Percentiles rank a stretch among this genome's conserved stretches.
Evolutionary conservation across 495 filamentous ascomycete genomes (phyloP).

Genomic region (Poronia punctata): DNA sequence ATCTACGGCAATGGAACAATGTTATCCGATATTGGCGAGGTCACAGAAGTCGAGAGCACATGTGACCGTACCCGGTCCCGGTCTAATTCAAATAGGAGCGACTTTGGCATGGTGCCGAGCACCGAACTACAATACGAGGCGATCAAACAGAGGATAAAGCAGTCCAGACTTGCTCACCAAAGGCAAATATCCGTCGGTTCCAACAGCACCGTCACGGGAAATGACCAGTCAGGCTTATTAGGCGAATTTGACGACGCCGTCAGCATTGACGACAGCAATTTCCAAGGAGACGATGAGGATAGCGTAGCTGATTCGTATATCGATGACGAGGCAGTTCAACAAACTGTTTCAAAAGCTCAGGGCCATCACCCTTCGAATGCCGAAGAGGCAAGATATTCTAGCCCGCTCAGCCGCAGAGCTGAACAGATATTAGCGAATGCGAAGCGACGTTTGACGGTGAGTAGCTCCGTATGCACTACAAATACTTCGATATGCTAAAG

Average conservation of each 20-base stretch:
- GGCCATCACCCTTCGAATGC: conserved; percentile 4
- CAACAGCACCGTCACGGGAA: conserved; percentile 44
- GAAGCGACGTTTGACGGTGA: conserved; percentile 78
- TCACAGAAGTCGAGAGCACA: conserved; percentile 53
- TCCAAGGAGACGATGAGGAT: conserved; percentile 54
- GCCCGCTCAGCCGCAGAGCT: conserved; percentile 71
- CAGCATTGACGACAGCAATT: conserved; percentile 51
- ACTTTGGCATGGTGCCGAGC: conserved; percentile 13
- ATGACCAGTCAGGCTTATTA: conserved; percentile 38
- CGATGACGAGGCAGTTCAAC: conserved; percentile 28
- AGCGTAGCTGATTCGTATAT: conserved; percentile 46
- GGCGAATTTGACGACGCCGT: conserved; percentile 50
- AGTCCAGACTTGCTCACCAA: conserved; percentile 29
- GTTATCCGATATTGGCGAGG: conserved; percentile 70
- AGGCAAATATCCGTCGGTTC: conserved; percentile 39
- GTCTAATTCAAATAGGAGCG: conserved; percentile 17
- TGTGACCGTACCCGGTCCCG: conserved; percentile 17
- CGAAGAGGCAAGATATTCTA: conserved; percentile 44
- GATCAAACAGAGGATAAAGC: conserved; percentile 35
- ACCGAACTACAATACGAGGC: conserved; percentile 21
- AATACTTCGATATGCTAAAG: conserved; percentile 11
- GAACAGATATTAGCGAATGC: conserved; percentile 87
- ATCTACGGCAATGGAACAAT: conserved; percentile 56
- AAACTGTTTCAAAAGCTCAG: conserved; percentile 6
- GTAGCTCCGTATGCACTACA: conserved; percentile 23